Evolutionary conservation across 257 asterid species (phyloP).

Genomic region (Scutellaria baicalensis): DNA sequence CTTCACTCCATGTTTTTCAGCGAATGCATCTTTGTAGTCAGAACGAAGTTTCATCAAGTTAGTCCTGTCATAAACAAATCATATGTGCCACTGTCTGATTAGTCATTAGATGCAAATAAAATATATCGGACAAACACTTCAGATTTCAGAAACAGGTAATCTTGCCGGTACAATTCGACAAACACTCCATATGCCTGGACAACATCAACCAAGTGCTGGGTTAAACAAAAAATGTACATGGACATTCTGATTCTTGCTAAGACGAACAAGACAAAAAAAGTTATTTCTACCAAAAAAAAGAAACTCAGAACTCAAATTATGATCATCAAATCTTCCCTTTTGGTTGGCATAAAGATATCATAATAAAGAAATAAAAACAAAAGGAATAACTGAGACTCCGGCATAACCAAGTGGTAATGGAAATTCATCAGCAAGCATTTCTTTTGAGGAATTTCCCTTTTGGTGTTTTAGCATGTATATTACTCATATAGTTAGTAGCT

Average conservation of each 20-base stretch:
- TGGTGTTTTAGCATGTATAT: background rate
- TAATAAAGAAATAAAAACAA: background rate
- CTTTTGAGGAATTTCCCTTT: background rate
- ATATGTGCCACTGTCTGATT: conserved; percentile 5
- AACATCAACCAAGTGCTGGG: background rate
- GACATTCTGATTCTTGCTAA: background rate
- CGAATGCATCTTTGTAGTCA: conserved; percentile 87
- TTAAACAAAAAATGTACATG: background rate
- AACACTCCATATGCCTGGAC: conserved; percentile 7
- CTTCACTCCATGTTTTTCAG: conserved; percentile 94
- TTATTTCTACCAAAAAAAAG: background rate
- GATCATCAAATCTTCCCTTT: background rate
- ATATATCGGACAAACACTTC: background rate
- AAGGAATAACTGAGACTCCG: background rate
- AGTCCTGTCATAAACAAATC: conserved; percentile 52
- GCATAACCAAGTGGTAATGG: background rate
- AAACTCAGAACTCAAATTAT: background rate
- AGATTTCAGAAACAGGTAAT: background rate
- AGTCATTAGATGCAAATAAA: background rate
- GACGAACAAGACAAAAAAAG: background rate
- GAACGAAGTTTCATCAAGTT: conserved; percentile 94
- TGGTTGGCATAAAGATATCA: background rate
- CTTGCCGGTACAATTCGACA: background rate
- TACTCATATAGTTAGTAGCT: background rate
- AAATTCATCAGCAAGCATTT: background rate